A percentile compares a stretch with the other conserved stretches of the same genome.
phyloP scores from a whole-genome alignment of 345 rosid genomes.

The Salix koriyanagi region DNA sequence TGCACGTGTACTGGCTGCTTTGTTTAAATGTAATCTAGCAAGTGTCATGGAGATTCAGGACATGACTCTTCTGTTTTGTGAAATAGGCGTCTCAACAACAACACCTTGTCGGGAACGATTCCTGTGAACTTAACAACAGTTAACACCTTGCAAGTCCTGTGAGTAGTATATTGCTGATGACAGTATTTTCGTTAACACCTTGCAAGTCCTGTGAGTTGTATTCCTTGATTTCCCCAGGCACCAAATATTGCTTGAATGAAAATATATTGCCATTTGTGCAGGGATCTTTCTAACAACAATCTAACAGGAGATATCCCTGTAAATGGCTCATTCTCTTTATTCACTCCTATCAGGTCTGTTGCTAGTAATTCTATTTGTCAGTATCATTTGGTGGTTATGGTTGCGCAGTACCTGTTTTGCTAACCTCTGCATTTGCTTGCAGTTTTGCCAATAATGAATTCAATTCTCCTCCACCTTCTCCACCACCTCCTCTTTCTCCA shows the following conservation, averaged over 20 bases:
- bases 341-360: slow-evolving; percentile 69
- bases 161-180: slow-evolving; percentile 27
- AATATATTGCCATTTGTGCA: slow-evolving; percentile 29
- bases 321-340: slow-evolving; percentile 77
- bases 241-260: slow-evolving; percentile 1
- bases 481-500: slow-evolving; percentile 52
- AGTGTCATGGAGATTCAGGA: slow-evolving; percentile 4
- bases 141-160: slow-evolving; percentile 62
- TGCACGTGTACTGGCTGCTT: not conserved
- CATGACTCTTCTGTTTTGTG: slow-evolving; percentile 19
- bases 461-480: slow-evolving; percentile 27
- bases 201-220: not conserved
- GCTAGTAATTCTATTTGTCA: slow-evolving; percentile 8
- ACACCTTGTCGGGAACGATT: slow-evolving; percentile 52
- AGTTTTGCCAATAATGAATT: slow-evolving; percentile 54
- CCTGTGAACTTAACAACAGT: slow-evolving; percentile 50
- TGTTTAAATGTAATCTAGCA: not conserved
- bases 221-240: not conserved
- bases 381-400: slow-evolving; percentile 6
- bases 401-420: slow-evolving; percentile 4
- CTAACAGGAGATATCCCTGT: slow-evolving; percentile 64
- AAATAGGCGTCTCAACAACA: slow-evolving; percentile 75
- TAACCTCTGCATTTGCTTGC: slow-evolving; percentile 33
- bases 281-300: slow-evolving; percentile 73
- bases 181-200: not conserved